Evolutionary conservation across 2,329 filamentous ascomycete species (phyloP).

Genomic region (Parafenestella ontariensis): DNA sequence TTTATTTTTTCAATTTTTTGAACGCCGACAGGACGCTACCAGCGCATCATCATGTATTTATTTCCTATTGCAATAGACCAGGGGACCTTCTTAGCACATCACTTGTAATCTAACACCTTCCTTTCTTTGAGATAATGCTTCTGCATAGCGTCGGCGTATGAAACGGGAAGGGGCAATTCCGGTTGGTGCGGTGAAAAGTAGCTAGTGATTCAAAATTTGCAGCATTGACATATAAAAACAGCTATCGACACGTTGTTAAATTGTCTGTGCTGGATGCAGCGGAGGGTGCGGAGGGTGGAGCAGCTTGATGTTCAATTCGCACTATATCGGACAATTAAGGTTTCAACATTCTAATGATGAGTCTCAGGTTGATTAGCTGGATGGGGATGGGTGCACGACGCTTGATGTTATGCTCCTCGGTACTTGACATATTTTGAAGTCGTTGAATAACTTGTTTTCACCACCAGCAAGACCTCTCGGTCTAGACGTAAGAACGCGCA

Average conservation of each 20-base stretch:
- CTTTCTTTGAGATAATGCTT: conserved; percentile 14
- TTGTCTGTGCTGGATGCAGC: not conserved
- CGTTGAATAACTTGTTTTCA: not conserved
- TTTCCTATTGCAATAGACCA: conserved; percentile 13
- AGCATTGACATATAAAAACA: not conserved
- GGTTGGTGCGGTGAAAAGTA: no score
- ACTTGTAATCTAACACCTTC: conserved; percentile 24
- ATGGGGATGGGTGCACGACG: not conserved
- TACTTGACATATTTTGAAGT: not conserved
- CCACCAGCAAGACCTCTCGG: not conserved
- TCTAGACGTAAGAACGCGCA: not conserved
- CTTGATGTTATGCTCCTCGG: not conserved
- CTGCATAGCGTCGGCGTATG: conserved; percentile 36
- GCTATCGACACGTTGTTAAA: not conserved
- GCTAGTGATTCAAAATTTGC: not conserved
- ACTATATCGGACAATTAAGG: not conserved
- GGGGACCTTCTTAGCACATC: conserved; percentile 7
- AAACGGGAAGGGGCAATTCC: conserved; percentile 26
- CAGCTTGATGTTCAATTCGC: not conserved
- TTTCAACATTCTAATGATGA: not conserved
- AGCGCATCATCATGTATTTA: conserved; percentile 22
- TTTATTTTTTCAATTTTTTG: conserved; percentile 1
- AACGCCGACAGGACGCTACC: no score
- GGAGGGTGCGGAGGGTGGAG: not conserved
- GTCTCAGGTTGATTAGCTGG: not conserved